phyloP scores from a whole-genome alignment of 2,329 filamentous ascomycete genomes.

The Blastomyces emzantsi region DNA sequence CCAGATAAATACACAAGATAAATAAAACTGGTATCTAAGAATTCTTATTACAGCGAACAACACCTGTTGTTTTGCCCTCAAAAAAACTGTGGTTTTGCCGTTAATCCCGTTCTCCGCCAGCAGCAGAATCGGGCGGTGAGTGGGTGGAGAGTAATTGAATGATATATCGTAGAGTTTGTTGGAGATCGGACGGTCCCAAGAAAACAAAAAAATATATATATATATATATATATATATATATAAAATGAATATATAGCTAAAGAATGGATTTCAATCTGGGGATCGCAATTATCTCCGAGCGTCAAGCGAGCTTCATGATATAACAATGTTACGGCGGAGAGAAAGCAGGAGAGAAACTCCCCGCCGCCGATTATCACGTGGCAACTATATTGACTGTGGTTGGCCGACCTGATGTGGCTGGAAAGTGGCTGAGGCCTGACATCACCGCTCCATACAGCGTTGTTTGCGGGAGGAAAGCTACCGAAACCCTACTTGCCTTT shows the following conservation, averaged over 20 bases:
- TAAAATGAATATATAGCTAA: not conserved
- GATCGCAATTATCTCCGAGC: not conserved
- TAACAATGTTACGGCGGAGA: not conserved
- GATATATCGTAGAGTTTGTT: too few species aligned
- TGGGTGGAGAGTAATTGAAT: not conserved
- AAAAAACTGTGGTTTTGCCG: not conserved
- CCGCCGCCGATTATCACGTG: not conserved
- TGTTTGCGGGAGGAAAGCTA: too few species aligned
- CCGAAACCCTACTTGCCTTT: too few species aligned
- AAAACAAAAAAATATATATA: not conserved
- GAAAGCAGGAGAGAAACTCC: not conserved
- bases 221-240: not conserved
- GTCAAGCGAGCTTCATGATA: not conserved
- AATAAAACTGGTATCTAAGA: not conserved
- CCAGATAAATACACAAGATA: constrained; percentile 10
- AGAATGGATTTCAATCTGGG: not conserved
- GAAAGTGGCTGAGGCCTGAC: not conserved
- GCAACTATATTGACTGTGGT: not conserved
- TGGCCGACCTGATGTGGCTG: constrained; percentile 1
- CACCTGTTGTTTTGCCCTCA: not conserved
- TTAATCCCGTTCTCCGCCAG: not conserved
- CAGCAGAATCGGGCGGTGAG: not conserved
- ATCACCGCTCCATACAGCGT: not conserved
- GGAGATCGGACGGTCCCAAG: not conserved
- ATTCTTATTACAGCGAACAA: not conserved